Conservation (phyloP, 495 filamentous ascomycete species). For the Penicillium nucicola region DNA sequence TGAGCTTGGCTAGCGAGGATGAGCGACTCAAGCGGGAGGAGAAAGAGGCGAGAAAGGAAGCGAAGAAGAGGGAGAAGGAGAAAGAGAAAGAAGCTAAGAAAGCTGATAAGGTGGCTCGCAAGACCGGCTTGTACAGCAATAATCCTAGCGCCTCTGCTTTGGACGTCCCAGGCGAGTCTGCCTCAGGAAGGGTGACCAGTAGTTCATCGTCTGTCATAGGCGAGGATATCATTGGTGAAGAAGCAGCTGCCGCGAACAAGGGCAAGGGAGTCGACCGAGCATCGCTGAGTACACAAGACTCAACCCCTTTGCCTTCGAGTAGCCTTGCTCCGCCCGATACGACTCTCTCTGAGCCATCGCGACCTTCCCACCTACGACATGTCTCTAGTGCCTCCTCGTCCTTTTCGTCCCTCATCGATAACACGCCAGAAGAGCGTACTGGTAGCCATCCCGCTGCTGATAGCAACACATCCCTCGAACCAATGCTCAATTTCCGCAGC, state of each 20-base stretch:
- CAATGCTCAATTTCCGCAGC: constrained; percentile 90
- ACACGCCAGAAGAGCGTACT: constrained; percentile 49
- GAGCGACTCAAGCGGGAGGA: constrained; percentile 79
- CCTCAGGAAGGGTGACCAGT: constrained; percentile 29
- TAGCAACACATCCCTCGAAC: constrained; percentile 59
- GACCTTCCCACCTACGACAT: constrained; percentile 69
- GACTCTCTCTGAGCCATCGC: constrained; percentile 32
- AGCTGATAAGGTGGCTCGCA: constrained; percentile 61
- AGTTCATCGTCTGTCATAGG: constrained; percentile 33
- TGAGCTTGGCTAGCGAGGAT: constrained; percentile 87
- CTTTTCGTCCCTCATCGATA: constrained; percentile 70
- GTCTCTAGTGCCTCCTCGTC: constrained; percentile 82
- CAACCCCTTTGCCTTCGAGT: neutral
- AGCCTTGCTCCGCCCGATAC: constrained; percentile 7
- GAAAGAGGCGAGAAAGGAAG: constrained; percentile 74
- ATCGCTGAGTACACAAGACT: constrained; percentile 10
- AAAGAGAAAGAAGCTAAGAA: constrained; percentile 81
- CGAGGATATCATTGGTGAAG: constrained; percentile 24
- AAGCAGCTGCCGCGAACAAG: constrained; percentile 51
- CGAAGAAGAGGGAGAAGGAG: constrained; percentile 79
- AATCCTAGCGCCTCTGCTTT: constrained; percentile 42
- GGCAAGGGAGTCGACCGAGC: constrained; percentile 77
- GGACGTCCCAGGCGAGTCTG: constrained; percentile 24
- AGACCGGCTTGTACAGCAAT: constrained; percentile 49
- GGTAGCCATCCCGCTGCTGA: constrained; percentile 37